Base-by-base conservation (phyloP, 2,329 filamentous ascomycete species). In the Ustulina deusta region DNA sequence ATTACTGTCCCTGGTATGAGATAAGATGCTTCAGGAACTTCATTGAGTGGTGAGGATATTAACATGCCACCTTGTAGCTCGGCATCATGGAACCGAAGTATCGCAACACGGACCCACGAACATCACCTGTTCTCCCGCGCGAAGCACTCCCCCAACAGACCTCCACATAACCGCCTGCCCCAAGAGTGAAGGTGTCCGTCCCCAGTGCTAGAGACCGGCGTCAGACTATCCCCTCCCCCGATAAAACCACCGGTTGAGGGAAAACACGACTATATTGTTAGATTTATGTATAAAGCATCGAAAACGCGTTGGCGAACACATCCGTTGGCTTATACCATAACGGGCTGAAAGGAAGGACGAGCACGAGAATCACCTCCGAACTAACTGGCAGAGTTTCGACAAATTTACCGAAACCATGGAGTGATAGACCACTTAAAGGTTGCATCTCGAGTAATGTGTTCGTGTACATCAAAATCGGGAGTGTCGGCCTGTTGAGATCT, bases 1-100 rank as follows among this genome's bases (percentile, higher is more conserved):
- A 78, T 80, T 98, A 75, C 83, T 99, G 74, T 88, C 87, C 63
- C 91, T 97, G 93, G 93, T 94, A 74, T 25, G 74, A 56, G 9
- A 44, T 29, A 3, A 52, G 11, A 60, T 22, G 10, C 22, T 9
- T 34, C 20, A 55, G 54, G 61, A 72, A 32, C 69, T 66, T 22
- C 6, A 25, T 6, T 51, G 17, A 15, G 27, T 34, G 25, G 29
- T 22, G 32, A 15, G 7, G 13, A 42, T 54, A 13, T 46, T 69
- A 49, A 69, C 34, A 46, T 6, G 2, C 54, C 15, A 0, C 49
- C n/a, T 51, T 52, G 10, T 22, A 77, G 73, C 40, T 82, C 56
- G 80, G 80, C 1, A 79, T 82, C 34, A 72, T 81, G 63, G 74
- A 79, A 57, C 80, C 81, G 2, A 81, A 82, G 56, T 77, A 77